Evolutionary conservation across 257 asterid genomes (phyloP).

Genomic region (Solanum habrochaites): DNA sequence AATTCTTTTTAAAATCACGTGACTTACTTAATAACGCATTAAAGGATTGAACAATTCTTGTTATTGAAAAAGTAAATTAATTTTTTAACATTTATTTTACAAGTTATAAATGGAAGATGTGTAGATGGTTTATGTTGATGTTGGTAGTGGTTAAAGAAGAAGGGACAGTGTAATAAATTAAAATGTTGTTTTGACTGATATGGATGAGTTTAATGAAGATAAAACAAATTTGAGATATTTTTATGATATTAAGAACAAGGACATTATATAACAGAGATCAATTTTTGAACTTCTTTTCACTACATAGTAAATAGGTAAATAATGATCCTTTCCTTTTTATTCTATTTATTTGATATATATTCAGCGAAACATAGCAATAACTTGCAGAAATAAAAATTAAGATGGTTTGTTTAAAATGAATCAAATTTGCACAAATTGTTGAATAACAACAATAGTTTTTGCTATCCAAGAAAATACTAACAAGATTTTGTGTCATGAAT

Average conservation of each 20-base stretch:
- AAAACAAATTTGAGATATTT: not conserved
- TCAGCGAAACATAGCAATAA: not conserved
- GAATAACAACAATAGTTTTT: not conserved
- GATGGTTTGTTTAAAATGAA: not conserved
- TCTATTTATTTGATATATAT: not conserved
- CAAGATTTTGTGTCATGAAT: not conserved
- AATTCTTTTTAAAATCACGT: not conserved
- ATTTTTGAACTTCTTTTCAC: not conserved
- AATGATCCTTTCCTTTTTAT: not conserved
- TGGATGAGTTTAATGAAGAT: not conserved
- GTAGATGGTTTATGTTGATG: not conserved
- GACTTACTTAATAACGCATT: not conserved
- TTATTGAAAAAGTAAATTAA: not conserved
- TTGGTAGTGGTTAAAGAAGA: not conserved
- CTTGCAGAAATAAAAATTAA: not conserved
- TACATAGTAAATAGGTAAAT: not conserved
- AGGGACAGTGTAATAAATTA: not conserved
- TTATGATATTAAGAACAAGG: not conserved
- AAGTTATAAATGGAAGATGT: not conserved
- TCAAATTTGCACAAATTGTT: not conserved
- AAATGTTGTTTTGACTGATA: not conserved
- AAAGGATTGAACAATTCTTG: not conserved
- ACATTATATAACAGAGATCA: not conserved
- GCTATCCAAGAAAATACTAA: not conserved
- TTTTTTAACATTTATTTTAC: not conserved